A percentile compares a stretch with the other conserved stretches of the same genome.
Evolutionary conservation across 306 rosid species (phyloP).

Genomic region (Sphenostylis stenocarpa): DNA sequence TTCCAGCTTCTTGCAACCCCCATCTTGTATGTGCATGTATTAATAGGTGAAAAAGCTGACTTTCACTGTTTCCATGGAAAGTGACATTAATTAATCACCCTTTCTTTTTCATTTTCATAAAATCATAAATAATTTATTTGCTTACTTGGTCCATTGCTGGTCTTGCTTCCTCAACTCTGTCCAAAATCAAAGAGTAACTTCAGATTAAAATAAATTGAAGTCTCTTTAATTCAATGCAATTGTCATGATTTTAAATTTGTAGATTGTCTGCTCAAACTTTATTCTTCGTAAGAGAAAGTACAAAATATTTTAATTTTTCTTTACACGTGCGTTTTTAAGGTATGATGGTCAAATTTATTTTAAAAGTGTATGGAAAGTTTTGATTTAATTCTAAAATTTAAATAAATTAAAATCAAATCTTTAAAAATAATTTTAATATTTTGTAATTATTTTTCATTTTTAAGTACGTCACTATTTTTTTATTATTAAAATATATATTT

Average conservation of each 20-base stretch:
- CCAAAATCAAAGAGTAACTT: neutral
- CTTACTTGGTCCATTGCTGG: neutral
- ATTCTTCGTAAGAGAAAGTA: neutral
- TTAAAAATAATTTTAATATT: no score
- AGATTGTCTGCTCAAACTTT: neutral
- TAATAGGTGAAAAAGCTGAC: neutral
- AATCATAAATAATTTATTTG: neutral
- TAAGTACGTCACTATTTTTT: no score
- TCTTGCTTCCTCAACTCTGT: neutral
- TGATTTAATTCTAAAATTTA: no score
- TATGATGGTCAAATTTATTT: no score
- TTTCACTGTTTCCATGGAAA: constrained; percentile 6
- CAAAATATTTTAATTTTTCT: neutral
- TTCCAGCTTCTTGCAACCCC: neutral
- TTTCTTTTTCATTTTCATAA: neutral
- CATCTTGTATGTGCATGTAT: neutral
- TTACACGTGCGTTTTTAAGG: no score
- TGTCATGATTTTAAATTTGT: neutral
- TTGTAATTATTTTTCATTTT: no score
- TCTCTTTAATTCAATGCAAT: neutral
- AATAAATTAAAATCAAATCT: no score
- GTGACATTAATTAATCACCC: neutral
- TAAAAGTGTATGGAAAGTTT: no score
- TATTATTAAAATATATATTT: no score
- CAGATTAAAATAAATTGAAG: neutral